Conservation (phyloP, 805 yeast species). For the Ogataea zsoltii region DNA sequence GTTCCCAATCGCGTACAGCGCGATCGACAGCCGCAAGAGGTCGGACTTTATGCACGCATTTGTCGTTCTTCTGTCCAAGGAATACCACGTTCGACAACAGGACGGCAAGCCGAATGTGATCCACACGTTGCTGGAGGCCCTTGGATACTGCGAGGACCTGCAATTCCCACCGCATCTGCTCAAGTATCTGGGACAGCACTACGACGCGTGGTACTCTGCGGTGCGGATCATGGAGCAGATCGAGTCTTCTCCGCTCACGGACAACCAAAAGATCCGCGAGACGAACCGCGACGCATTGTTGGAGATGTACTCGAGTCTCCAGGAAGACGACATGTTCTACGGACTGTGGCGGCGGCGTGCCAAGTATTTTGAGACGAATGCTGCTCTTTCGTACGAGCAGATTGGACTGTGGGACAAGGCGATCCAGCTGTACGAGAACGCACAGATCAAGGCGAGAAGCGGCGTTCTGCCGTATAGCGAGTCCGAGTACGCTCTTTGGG, state of each 20-base stretch:
- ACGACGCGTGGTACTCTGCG: slow-evolving; percentile 89
- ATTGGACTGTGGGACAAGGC: slow-evolving; percentile 95
- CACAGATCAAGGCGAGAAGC: slow-evolving; percentile 94
- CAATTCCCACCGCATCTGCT: slow-evolving; percentile 93
- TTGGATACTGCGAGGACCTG: slow-evolving; percentile 67
- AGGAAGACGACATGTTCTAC: slow-evolving; percentile 95
- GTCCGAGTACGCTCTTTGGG: slow-evolving; percentile 95
- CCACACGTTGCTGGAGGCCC: slow-evolving; percentile 79
- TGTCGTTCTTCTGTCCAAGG: slow-evolving; percentile 79
- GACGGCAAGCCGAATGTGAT: slow-evolving; percentile 86
- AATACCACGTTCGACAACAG: slow-evolving; percentile 89
- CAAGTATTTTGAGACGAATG: slow-evolving; percentile 87
- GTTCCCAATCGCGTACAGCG: slow-evolving; percentile 77
- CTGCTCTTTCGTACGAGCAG: slow-evolving; percentile 93
- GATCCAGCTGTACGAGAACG: slow-evolving; percentile 89
- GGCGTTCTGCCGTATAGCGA: slow-evolving; percentile 95
- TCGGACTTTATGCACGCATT: slow-evolving; percentile 82
- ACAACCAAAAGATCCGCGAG: slow-evolving; percentile 75
- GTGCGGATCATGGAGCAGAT: slow-evolving; percentile 80
- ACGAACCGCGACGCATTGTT: slow-evolving; percentile 87
- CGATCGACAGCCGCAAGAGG: slow-evolving; percentile 77
- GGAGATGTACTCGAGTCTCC: slow-evolving; percentile 83
- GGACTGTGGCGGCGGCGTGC: slow-evolving; percentile 98
- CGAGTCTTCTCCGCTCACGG: slow-evolving; percentile 42
- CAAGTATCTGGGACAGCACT: slow-evolving; percentile 83